phyloP scores from a whole-genome alignment of 345 rosid genomes.

The Hibiscus tridactylites region DNA sequence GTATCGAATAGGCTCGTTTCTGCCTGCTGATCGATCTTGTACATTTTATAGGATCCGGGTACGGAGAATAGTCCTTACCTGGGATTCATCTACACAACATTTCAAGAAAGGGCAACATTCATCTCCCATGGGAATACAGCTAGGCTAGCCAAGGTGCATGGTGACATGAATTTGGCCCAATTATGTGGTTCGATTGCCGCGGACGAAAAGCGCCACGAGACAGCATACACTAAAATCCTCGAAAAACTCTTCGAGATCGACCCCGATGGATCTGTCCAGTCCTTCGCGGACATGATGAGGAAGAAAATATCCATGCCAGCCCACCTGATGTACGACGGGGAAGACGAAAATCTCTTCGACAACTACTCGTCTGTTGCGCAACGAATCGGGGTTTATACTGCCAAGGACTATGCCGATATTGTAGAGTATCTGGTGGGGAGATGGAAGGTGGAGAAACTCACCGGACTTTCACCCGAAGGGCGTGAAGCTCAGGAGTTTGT shows the following conservation, averaged over 20 bases:
- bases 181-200: constrained; percentile 43
- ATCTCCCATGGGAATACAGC: constrained; percentile 94
- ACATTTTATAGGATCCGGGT: constrained; percentile 51
- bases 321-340: not conserved
- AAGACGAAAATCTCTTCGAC: constrained; percentile 1
- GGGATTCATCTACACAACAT: constrained; percentile 85
- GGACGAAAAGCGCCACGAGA: not conserved
- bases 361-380: not conserved
- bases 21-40: not conserved
- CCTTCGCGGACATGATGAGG: constrained; percentile 14
- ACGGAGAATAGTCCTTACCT: constrained; percentile 83
- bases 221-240: not conserved
- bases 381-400: constrained; percentile 18
- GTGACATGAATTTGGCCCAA: constrained; percentile 72
- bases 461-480: constrained; percentile 21
- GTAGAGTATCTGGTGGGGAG: not conserved
- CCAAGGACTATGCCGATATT: not conserved
- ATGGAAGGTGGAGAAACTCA: constrained; percentile 22
- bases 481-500: constrained; percentile 24
- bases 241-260: constrained; percentile 4
- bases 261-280: not conserved
- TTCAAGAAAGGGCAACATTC: constrained; percentile 96
- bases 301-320: constrained; percentile 6
- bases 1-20: not conserved
- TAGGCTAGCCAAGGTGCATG: constrained; percentile 71